Base-by-base conservation (phyloP, 805 yeast genomes). In the Pichia membranifaciens region DNA sequence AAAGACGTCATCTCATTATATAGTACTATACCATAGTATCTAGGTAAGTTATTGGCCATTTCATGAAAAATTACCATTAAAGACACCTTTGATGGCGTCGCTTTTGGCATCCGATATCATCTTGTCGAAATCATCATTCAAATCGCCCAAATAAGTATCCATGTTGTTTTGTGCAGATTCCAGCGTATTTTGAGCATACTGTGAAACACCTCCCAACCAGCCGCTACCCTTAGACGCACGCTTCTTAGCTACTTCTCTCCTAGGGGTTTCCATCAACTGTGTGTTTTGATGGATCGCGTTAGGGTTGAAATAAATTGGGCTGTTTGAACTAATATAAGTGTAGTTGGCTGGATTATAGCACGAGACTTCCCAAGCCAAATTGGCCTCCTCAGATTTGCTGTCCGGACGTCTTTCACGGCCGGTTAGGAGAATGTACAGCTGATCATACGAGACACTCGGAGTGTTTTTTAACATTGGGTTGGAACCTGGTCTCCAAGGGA, bases 381-480 rank as follows among this genome's bases (percentile, higher is more conserved):
- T 71, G 44, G 81, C 76, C 55, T 87, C 95, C 23, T 51, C 53
- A 5, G 43, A 10, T 4, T 49, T 42, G 82, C 71, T 18, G 4
- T 41, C 73, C 67, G 39, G 43, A 1, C 83, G 79, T 52, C 96
- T 74, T 45, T 79, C 77, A 0, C 82, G 82, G 1, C 97, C 97
- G 5, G 85, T 87, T 34, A 91, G 72, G 38, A 87, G 59, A 12
- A 58, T 46, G 49, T 84, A 82, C 44, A 93, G 70, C 51, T 87
- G 95, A 1, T 74, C 71, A 20, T 75, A 62, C 2, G 81, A 68
- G n/a, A 83, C 74, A 51, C 74, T 72, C 17, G 79, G 78, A 0
- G 84, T 58, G 3, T 96, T 96, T 54, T 83, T 79, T 6, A 93
- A 87, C 93, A 96, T 86, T 62, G 84, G 91, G 38, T 86, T 70